Base-by-base conservation (phyloP, 371 early-diverging fungal genomes). In the Conidiobolus incongruus region DNA sequence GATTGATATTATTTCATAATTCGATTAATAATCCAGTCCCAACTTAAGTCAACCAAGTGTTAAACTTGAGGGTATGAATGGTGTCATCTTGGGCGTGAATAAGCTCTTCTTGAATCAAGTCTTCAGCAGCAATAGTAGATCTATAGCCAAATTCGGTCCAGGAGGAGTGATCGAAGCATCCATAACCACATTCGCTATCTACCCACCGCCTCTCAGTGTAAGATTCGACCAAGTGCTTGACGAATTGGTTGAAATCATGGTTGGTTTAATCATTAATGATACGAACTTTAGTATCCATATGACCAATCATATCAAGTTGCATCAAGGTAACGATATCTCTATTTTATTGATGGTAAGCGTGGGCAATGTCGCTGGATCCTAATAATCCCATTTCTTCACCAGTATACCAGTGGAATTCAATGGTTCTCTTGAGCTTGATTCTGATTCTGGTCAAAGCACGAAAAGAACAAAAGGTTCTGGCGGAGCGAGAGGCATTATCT, bases 401-500 rank as follows among this genome's bases (percentile, higher is more conserved):
- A n/a, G n/a, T n/a, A n/a, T n/a, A n/a, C n/a, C n/a, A n/a, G n/a
- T n/a, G n/a, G n/a, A 38, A 90, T 54, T 92, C 93, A 28, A 95
- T 77, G 13, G 89, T 70, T 41, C 81, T 63, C 32, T 63, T 53
- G 13, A 89, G 92, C 16, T 58, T 61, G 56, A 88, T 82, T 0
- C 69, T 72, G 33, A 60, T 65, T 6, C 59, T 45, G 22, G 87
- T 62, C 3, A 90, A 54, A 26, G 57, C 66, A 24, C 82, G 70
- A 67, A 85, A 76, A 20, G 86, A 70, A n/a, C n/a, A n/a, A n/a
- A n/a, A n/a, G 32, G 83, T 81, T 1, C 88, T 83, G 1, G 75
- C 72, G 0, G 81, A 77, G 10, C 95, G 93, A 44, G 78, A 75
- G 28, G 86, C 91, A 62, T 86, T 82, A 49, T 89, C 90, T 60